phyloP scores from a whole-genome alignment of 192 early-diverging fungal genomes.

The Linnemannia elongata region DNA sequence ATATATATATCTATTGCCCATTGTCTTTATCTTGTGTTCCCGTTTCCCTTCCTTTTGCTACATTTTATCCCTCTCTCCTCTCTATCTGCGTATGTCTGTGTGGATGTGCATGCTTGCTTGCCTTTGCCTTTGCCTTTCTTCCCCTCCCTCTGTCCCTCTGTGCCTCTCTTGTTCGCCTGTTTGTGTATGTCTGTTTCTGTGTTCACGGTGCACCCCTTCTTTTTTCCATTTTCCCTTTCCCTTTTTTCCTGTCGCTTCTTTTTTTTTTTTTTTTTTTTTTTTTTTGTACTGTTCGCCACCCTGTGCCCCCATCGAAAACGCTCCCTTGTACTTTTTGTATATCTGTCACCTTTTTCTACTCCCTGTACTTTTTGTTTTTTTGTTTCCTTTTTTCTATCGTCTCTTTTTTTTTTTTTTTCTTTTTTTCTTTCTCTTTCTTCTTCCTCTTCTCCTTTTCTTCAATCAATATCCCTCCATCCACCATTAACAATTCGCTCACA shows the following conservation, averaged over 20 bases:
- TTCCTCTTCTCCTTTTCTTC: not conserved
- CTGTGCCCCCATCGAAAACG: not conserved
- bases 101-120: not conserved
- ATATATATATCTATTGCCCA: no score
- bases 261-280: not conserved
- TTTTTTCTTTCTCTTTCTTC: not conserved
- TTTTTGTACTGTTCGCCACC: not conserved
- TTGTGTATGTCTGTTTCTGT: no score
- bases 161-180: not conserved
- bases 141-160: not conserved
- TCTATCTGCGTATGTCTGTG: not conserved
- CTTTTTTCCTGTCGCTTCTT: no score
- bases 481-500: no score
- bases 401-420: not conserved
- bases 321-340: not conserved
- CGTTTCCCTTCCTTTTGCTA: not conserved
- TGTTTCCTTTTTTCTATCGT: not conserved
- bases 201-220: not conserved
- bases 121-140: not conserved
- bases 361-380: not conserved
- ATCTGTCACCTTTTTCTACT: slow-evolving; percentile 1
- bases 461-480: not conserved
- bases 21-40: not conserved
- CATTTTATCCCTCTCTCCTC: no score
- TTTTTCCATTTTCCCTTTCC: not conserved